Evolutionary conservation across 257 asterid species (phyloP), one percentile per base, ranked within the genome.

Genomic region (Mitragyna speciosa): DNA sequence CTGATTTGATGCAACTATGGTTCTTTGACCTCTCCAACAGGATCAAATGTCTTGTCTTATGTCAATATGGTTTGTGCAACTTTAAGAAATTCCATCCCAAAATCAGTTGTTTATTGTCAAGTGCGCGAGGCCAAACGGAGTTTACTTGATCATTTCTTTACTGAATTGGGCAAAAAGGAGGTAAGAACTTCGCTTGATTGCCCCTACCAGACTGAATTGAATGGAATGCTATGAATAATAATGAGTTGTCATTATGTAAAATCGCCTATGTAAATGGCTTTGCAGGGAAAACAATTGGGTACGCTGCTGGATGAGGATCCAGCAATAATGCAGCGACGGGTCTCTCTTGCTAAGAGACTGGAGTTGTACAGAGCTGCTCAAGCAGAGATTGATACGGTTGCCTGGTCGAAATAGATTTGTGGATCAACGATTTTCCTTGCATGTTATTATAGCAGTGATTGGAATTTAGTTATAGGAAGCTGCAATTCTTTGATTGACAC

Each of bases 71-170:
- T 96, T 7, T 96, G 99, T 76, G 94, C 89, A 49, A 88, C 96
- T 82, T 79, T 96, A 89, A 90, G 97, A 90, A 94, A 93, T 89
- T 93, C 98, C 79, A 92, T 94, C 76, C 98, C 99, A 2, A 95
- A 93, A 87, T 96, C 98, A n/a, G 84, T 96, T 10, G 99, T 96
- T 39, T 92, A 94, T 76, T 94, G 97, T 80, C 99, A 96, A 89
- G 99, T 96, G 48, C 98, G 99, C 22, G 98, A 94, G 90, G 99
- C 99, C 22, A 96, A 96, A 64, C 97, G 99, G 69, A 89, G 97
- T 84, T 83, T 96, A 83, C 99, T 96, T 0, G 99, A 96, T 82
- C 91, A 90, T 87, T 96, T 96, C 92, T 96, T 94, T 82, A 78
- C 99, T 1, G 97, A 94, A 1, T 72, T 96, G 67, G 99, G 97